Evolutionary conservation across 495 filamentous ascomycete species (phyloP).

Genomic region (Lasiosphaeriaceae sp.): DNA sequence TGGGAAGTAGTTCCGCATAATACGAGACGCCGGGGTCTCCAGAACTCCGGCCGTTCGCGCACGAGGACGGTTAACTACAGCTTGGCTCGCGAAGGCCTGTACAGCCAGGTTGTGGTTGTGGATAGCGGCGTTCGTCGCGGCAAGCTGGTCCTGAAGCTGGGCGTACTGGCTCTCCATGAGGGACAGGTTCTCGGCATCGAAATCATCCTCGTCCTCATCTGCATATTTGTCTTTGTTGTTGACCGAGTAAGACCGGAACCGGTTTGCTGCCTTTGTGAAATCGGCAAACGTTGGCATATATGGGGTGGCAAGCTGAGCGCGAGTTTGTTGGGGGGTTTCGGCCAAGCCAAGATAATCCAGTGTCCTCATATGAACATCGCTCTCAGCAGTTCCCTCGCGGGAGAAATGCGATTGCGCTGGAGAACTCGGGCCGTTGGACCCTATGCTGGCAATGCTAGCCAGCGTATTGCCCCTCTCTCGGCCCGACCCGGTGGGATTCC

Average conservation of each 20-base stretch:
- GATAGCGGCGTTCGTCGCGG: slow-evolving; percentile 85
- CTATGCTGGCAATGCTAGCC: slow-evolving; percentile 67
- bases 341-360: slow-evolving; percentile 93
- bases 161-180: slow-evolving; percentile 66
- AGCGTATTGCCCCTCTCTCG: slow-evolving; percentile 80
- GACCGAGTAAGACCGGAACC: slow-evolving; percentile 94
- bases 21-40: slow-evolving; percentile 71
- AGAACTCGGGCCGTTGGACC: slow-evolving; percentile 82
- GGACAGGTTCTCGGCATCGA: slow-evolving; percentile 67
- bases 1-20: slow-evolving; percentile 74
- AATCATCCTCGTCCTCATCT: slow-evolving; percentile 85
- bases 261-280: slow-evolving; percentile 73
- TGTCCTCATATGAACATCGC: slow-evolving; percentile 81
- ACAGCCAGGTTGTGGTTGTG: slow-evolving; percentile 91
- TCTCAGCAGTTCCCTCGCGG: slow-evolving; percentile 78
- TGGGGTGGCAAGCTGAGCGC: slow-evolving; percentile 66
- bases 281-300: slow-evolving; percentile 74
- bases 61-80: slow-evolving; percentile 75
- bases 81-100: slow-evolving; percentile 82
- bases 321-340: slow-evolving; percentile 83
- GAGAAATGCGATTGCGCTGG: slow-evolving; percentile 88
- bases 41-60: slow-evolving; percentile 82
- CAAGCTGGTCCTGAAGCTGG: slow-evolving; percentile 52
- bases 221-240: slow-evolving; percentile 98
- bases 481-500: slow-evolving; percentile 58